Evolutionary conservation across 2,329 filamentous ascomycete species (phyloP), one percentile per base, ranked within the genome.

Genomic region (Curvularia eragrostidis): DNA sequence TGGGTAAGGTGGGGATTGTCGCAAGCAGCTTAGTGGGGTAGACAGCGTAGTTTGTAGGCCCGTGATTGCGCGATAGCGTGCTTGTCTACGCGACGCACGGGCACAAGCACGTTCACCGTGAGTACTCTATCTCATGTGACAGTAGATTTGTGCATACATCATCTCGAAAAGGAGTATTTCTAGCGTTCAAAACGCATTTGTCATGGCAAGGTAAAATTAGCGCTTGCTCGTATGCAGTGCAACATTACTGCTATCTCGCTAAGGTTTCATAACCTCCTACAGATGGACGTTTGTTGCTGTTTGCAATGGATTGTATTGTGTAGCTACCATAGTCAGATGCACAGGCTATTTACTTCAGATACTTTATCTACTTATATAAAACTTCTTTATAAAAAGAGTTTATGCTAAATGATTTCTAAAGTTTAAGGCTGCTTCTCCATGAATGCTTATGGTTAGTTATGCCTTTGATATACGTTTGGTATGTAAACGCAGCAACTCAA

Each of bases 21-120:
- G 46, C 46, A 30, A 41, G 34, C 42, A 46, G 58, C 28, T 52
- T 59, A 61, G 58, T 43, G 41, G 53, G 54, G 51, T 8, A 36
- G 5, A 36, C 32, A n/a, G 7, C 7, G 24, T 26, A 42, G 52
- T 62, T 68, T 59, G 59, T 67, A 64, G 9, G 28, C 49, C 64
- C 59, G 61, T 70, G 65, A 70, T 66, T 63, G 65, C 66, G 68
- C 61, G 66, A 63, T 43, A 56, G 36, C 62, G 68, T 58, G 64
- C 24, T 55, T 55, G 48, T n/a, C n/a, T 15, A 42, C 4, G 23
- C 13, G 48, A 52, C 53, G 53, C 53, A 32, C 23, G 19, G 48
- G 32, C n/a, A 10, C 32, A 7, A 2, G 48, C 12, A 24, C 0
- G 4, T 18, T 44, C 5, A n/a, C 38, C 8, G 47, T 5, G 10